Evolutionary conservation across 441 rosid species (phyloP), one percentile per base, ranked within the genome.

Genomic region (Erodium moschatum): DNA sequence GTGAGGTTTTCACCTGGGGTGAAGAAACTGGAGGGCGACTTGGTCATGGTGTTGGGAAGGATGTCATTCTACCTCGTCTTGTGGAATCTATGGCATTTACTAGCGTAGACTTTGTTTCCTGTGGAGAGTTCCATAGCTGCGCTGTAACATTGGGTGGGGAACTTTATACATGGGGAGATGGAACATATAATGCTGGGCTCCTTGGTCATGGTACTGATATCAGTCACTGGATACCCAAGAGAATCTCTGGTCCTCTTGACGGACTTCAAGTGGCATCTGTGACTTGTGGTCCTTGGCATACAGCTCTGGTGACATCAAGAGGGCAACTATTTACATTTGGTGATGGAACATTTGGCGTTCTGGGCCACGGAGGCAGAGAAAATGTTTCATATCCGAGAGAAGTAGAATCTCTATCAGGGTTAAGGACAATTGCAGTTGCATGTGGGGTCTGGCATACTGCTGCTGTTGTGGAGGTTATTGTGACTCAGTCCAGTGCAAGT

Each of bases 391-490:
- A 80, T 29, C 97, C 97, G 46, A 87, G 87, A 82, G 98, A 94
- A 85, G 94, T 91, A 77, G 92, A 91, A 73, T 91, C 96, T 21
- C 83, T 94, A 13, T 91, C 86, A 77, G 97, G 97, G 48, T 92
- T 91, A 61, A 90, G 97, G 78, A 89, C 94, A 60, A 89, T 91
- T 50, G 81, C 89, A 54, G 97, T 92, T 73, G 86, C 97, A 66
- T 94, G 98, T 82, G 97, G 97, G 74, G 96, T 94, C 73, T 94
- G 98, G 98, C 98, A 94, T 75, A 94, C 96, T 76, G 96, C 97
- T 79, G 97, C 97, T 50, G 86, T 94, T 75, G 89, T 94, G 69
- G 98, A 94, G 85, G 96, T 91, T 76, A 91, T 89, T 96, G 97
- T 83, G 70, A 96, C 91, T 8, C 86, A 84, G 81, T 86, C 97